Percentiles rank a stretch among this genome's conserved stretches.
Conservation (phyloP, 1,284 basidiomycete genomes). For the Microbotryum intermedium region DNA sequence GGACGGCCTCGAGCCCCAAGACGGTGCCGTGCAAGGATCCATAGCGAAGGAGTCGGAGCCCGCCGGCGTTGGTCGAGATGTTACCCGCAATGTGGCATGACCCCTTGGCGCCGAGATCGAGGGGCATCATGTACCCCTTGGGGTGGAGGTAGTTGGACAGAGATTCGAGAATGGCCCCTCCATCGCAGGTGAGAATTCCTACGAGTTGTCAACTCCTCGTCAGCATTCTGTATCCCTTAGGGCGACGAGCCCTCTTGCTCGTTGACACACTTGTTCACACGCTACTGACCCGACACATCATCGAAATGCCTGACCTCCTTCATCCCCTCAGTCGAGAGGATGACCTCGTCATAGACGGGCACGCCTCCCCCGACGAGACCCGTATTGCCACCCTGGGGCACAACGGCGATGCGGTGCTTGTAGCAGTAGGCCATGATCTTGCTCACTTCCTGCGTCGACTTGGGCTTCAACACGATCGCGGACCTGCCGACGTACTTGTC, state of each 20-base stretch:
- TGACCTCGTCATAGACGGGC: constrained; percentile 78
- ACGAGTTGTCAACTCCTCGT: background rate
- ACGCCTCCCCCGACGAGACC: constrained; percentile 94
- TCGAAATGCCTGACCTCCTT: constrained; percentile 84
- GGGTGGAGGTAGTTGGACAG: constrained; percentile 80
- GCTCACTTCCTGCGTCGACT: constrained; percentile 77
- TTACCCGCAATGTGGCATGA: constrained; percentile 99
- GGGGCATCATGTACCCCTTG: constrained; percentile 90
- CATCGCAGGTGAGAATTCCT: constrained; percentile 58
- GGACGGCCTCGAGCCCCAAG: constrained; percentile 91
- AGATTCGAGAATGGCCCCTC: constrained; percentile 88
- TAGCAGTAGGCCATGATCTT: constrained; percentile 73
- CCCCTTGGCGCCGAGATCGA: constrained; percentile 96
- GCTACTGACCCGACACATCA: constrained; percentile 63
- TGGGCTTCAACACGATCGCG: constrained; percentile 80
- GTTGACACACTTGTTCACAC: too few species aligned
- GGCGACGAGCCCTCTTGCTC: too few species aligned
- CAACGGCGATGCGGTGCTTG: constrained; percentile 67
- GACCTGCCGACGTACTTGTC: constrained; percentile 82
- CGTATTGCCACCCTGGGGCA: constrained; percentile 97
- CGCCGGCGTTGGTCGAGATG: constrained; percentile 94
- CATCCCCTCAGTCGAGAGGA: constrained; percentile 76
- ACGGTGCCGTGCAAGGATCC: constrained; percentile 93
- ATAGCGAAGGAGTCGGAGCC: constrained; percentile 84
- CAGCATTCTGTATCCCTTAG: background rate